Conservation (phyloP, 1,284 basidiomycete genomes). For the Thelephora terrestris region DNA sequence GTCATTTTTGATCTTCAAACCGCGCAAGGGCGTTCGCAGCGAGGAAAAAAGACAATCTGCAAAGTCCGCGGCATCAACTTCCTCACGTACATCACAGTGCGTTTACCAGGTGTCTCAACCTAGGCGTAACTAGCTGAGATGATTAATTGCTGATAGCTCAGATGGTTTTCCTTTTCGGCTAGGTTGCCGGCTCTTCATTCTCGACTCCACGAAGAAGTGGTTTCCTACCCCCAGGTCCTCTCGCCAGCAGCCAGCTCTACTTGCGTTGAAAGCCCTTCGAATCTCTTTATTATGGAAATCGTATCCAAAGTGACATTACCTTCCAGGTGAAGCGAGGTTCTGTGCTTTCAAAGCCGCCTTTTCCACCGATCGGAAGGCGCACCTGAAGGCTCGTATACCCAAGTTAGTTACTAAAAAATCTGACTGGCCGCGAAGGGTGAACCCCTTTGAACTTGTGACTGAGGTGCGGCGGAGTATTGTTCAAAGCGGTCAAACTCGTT, state of each 20-base stretch:
- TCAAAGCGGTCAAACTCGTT: too few relatives aligned
- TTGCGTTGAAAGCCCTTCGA: conserved; percentile 47
- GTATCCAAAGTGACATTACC: conserved; percentile 81
- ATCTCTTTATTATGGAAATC: conserved; percentile 72
- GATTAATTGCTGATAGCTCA: too few relatives aligned
- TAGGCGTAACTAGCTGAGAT: too few relatives aligned
- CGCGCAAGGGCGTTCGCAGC: too few relatives aligned
- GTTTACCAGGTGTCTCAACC: too few relatives aligned
- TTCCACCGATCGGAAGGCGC: conserved; percentile 85
- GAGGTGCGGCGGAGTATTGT: too few relatives aligned
- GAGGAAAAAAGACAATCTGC: too few relatives aligned
- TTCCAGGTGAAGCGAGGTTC: conserved; percentile 97
- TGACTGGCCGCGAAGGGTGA: too few relatives aligned
- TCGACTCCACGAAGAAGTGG: conserved; percentile 11
- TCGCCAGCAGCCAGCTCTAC: conserved; percentile 55
- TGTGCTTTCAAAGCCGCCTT: conserved; percentile 93
- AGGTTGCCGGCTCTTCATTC: conserved; percentile 8
- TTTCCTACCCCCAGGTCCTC: conserved; percentile 29
- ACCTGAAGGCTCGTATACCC: conserved; percentile 56
- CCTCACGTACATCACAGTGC: too few relatives aligned
- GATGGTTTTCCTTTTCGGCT: not conserved
- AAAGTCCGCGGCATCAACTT: too few relatives aligned
- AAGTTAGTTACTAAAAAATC: too few relatives aligned
- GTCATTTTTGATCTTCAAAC: conserved; percentile 4
- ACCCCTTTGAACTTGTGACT: too few relatives aligned